Conservation (phyloP, 2,329 filamentous ascomycete genomes). For the Pseudocercospora crystallina region DNA sequence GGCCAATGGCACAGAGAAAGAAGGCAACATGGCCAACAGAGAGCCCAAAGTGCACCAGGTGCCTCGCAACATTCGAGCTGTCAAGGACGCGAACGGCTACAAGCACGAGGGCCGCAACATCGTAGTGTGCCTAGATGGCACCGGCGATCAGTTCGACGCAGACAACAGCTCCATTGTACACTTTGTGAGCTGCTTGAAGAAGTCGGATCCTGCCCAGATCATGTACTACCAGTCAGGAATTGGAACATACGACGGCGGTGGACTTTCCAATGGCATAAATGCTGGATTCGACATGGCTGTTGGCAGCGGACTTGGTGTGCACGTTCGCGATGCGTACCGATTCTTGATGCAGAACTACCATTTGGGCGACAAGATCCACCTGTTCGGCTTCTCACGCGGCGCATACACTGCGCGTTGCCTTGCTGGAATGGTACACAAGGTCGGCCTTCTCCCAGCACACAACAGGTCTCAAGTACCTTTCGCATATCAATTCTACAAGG, state of each 20-base stretch:
- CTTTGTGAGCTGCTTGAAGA: conserved; percentile 46
- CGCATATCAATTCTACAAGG: conserved; percentile 48
- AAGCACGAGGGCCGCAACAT: conserved; percentile 34
- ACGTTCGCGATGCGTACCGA: conserved; percentile 44
- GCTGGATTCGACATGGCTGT: conserved; percentile 47
- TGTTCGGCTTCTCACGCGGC: conserved; percentile 23
- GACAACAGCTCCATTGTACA: conserved; percentile 50
- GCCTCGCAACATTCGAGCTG: conserved; percentile 33
- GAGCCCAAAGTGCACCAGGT: conserved; percentile 9
- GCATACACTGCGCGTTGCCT: conserved; percentile 54
- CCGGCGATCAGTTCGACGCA: conserved; percentile 44
- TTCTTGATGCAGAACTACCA: conserved; percentile 37
- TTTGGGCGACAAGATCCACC: conserved; percentile 21
- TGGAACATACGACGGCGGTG: conserved; percentile 45
- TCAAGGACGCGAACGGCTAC: conserved; percentile 25
- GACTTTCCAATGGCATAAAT: conserved; percentile 40
- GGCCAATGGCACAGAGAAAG: no score
- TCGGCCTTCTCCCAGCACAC: conserved; percentile 37
- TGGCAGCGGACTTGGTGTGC: conserved; percentile 43
- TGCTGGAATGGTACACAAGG: conserved; percentile 46
- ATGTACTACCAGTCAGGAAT: conserved; percentile 49
- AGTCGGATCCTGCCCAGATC: conserved; percentile 40
- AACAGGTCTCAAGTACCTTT: conserved; percentile 42
- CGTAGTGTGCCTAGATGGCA: conserved; percentile 47
- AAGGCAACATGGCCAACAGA: no score